phyloP scores from a whole-genome alignment of 1,284 basidiomycete species.

The Kalmanozyma brasiliensis region DNA sequence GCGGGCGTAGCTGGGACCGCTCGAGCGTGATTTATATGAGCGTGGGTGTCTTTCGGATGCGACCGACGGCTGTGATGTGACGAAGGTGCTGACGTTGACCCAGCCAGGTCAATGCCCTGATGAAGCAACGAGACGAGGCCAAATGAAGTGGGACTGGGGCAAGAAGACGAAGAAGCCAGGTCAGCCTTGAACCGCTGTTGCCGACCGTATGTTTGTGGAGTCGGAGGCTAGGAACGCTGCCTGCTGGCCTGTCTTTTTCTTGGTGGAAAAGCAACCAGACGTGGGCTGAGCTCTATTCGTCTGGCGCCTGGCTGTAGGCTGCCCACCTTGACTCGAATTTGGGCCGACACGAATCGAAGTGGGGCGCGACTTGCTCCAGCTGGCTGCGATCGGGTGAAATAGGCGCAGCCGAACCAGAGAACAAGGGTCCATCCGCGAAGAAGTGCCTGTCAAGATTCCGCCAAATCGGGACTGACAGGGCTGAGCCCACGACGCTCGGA shows the following conservation, averaged over 20 bases:
- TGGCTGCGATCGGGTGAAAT: slow-evolving; percentile 3
- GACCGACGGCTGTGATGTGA: no score
- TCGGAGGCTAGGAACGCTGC: no score
- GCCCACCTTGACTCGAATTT: slow-evolving; percentile 21
- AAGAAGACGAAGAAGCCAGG: background rate
- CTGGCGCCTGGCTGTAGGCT: slow-evolving; percentile 3
- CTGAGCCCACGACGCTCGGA: background rate
- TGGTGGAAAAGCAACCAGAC: background rate
- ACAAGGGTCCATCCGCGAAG: background rate
- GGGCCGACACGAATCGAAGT: slow-evolving; percentile 3
- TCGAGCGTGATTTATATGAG: background rate
- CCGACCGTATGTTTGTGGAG: no score
- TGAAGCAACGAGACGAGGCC: no score
- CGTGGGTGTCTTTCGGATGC: no score
- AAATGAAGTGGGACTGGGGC: background rate
- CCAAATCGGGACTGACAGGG: background rate
- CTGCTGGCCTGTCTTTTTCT: no score
- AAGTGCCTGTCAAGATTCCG: background rate
- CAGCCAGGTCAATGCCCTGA: no score
- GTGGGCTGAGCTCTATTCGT: slow-evolving; percentile 23
- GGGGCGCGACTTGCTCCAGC: background rate
- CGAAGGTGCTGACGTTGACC: no score
- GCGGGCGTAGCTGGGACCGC: no score
- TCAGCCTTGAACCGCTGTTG: no score
- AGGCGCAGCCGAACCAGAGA: background rate